Conservation (phyloP, 2,329 filamentous ascomycete genomes). For the Zasmidium cellare region DNA sequence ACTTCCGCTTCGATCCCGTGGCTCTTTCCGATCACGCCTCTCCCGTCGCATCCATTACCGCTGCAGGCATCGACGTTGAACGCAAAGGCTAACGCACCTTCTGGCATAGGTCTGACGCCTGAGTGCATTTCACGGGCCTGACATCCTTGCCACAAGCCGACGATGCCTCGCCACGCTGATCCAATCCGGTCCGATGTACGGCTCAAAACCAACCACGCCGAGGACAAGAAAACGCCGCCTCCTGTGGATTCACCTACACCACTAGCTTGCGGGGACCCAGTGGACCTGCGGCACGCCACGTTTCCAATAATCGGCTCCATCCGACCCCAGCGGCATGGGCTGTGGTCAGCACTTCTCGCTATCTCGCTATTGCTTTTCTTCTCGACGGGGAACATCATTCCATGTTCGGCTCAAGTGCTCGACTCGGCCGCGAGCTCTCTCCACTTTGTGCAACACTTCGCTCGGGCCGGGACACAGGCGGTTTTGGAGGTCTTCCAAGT, state of each 20-base stretch:
- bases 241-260: constrained; percentile 7
- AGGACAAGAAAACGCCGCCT: constrained; percentile 7
- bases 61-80: background rate
- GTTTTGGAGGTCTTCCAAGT: constrained; percentile 68
- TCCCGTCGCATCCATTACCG: background rate
- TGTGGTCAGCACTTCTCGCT: constrained; percentile 12
- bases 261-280: constrained; percentile 12
- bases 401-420: background rate
- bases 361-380: constrained; percentile 10
- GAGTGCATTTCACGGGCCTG: constrained; percentile 6
- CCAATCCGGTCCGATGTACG: constrained; percentile 9
- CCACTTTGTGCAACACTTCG: constrained; percentile 7
- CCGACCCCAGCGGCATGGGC: constrained; percentile 3
- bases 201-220: constrained; percentile 12
- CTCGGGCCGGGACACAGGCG: constrained; percentile 22
- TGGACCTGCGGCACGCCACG: constrained; percentile 15
- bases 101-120: constrained; percentile 8
- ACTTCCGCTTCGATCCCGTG: background rate
- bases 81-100: constrained; percentile 11
- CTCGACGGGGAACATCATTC: constrained; percentile 2
- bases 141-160: constrained; percentile 8
- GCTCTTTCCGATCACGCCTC: background rate
- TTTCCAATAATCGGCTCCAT: constrained; percentile 1
- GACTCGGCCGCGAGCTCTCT: background rate
- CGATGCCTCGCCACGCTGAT: background rate